These are phyloP conservation scores for Carpinus fangiana DNA, from an alignment of 306 rosid genomes.

Conservation along the genomic window DNA sequence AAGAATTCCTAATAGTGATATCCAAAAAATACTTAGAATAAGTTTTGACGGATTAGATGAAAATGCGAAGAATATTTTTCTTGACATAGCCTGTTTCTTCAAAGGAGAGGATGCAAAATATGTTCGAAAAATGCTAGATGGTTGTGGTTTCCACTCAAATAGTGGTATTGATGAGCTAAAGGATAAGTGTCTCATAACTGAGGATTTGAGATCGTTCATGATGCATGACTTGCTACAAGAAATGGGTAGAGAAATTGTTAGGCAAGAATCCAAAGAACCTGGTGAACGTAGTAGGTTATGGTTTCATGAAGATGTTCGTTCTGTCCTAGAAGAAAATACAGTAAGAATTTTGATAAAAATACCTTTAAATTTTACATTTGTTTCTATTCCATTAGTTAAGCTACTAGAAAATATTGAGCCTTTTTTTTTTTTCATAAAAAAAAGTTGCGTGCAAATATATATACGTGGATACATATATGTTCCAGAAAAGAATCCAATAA, in stretches of 20 bases:
- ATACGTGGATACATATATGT: too few species aligned
- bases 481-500: too few species aligned
- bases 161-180: too few species aligned
- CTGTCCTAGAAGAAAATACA: not conserved
- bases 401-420: too few species aligned
- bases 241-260: conserved; percentile 39
- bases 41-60: too few species aligned
- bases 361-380: not conserved
- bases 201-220: not conserved
- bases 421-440: too few species aligned
- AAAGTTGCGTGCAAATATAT: too few species aligned
- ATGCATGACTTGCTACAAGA: conserved; percentile 49
- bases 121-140: too few species aligned
- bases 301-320: conserved; percentile 31
- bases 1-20: conserved; percentile 10
- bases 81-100: too few species aligned
- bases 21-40: not conserved
- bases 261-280: conserved; percentile 11
- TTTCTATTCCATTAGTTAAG: not conserved
- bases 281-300: conserved; percentile 34
- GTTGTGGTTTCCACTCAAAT: too few species aligned
- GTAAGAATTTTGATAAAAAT: not conserved
- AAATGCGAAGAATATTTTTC: too few species aligned
- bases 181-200: not conserved
- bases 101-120: too few species aligned